Conservation (phyloP, 1,139 yeast genomes). For the Candida dubliniensis region DNA sequence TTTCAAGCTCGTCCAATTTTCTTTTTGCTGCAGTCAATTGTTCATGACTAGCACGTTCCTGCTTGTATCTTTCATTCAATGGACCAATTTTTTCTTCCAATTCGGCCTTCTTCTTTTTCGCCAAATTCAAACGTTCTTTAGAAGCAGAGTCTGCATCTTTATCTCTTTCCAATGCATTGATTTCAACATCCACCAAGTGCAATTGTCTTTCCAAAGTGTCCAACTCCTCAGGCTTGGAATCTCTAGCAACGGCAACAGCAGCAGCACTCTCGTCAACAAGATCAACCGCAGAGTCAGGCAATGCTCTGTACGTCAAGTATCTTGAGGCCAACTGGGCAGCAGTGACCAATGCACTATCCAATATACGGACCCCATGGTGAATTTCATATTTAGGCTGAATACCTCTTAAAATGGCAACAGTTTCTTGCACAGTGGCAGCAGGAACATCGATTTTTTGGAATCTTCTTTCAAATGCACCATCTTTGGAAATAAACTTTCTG, state of each 20-base stretch:
- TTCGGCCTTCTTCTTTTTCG: conserved; percentile 76
- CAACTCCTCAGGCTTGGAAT: conserved; percentile 95
- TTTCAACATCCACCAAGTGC: conserved; percentile 89
- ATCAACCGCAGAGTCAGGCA: conserved; percentile 98
- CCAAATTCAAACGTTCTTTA: conserved; percentile 78
- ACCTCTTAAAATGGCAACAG: conserved; percentile 95
- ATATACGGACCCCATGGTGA: conserved; percentile 96
- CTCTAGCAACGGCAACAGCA: conserved; percentile 96
- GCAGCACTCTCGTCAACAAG: conserved; percentile 97
- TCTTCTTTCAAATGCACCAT: conserved; percentile 98
- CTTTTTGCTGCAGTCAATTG: conserved; percentile 85
- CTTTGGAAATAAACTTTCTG: conserved; percentile 88
- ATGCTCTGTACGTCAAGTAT: conserved; percentile 89
- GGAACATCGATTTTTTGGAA: conserved; percentile 96
- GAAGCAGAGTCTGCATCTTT: conserved; percentile 85
- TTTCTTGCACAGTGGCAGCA: conserved; percentile 89
- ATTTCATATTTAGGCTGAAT: conserved; percentile 94
- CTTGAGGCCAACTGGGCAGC: conserved; percentile 96
- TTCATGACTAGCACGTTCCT: conserved; percentile 90
- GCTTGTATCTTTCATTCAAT: conserved; percentile 77
- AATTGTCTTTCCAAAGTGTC: conserved; percentile 91
- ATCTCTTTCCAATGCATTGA: conserved; percentile 95
- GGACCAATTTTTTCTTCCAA: conserved; percentile 86
- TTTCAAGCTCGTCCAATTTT: conserved; percentile 87
- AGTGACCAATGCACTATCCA: conserved; percentile 90